phyloP scores from a whole-genome alignment of 2,329 filamentous ascomycete genomes.

The Fusarium tjaetaba region DNA sequence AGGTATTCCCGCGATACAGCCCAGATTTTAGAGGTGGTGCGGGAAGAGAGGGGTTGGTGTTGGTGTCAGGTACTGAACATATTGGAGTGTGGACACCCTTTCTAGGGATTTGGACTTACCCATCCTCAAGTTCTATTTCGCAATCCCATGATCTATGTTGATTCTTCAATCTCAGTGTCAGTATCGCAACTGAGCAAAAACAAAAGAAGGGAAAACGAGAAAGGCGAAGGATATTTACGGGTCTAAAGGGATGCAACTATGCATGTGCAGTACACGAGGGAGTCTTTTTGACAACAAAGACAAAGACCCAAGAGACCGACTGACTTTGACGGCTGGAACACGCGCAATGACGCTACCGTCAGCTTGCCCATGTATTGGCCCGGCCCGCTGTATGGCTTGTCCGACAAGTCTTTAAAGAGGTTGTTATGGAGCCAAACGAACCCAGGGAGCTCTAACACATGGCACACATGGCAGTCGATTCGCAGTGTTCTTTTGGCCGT shows the following conservation, averaged over 20 bases:
- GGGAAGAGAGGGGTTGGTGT: conserved; percentile 38
- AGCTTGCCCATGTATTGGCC: conserved; percentile 33
- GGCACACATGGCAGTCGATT: conserved; percentile 30
- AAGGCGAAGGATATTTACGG: conserved; percentile 20
- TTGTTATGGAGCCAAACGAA: conserved; percentile 27
- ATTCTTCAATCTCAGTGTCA: conserved; percentile 26
- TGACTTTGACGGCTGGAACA: conserved; percentile 31
- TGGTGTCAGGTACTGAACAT: conserved; percentile 19
- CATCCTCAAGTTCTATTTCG: conserved; percentile 47
- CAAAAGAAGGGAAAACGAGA: conserved; percentile 6
- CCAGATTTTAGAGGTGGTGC: conserved; percentile 32
- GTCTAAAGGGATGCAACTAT: conserved; percentile 29
- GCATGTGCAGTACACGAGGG: conserved; percentile 33
- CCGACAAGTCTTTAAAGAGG: conserved; percentile 21
- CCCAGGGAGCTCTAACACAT: conserved; percentile 31
- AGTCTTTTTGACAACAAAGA: conserved; percentile 36
- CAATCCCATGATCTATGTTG: conserved; percentile 47
- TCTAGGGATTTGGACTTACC: conserved; percentile 44
- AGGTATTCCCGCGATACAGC: conserved; percentile 40
- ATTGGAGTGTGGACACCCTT: conserved; percentile 26
- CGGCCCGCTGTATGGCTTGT: conserved; percentile 28
- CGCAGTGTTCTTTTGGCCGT: conserved; percentile 26
- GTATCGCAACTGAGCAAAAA: conserved; percentile 22
- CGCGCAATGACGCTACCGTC: conserved; percentile 35
- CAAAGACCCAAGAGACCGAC: conserved; percentile 11